phyloP scores from a whole-genome alignment of 2,329 filamentous ascomycete species.

The Furcasterigmium furcatum region DNA sequence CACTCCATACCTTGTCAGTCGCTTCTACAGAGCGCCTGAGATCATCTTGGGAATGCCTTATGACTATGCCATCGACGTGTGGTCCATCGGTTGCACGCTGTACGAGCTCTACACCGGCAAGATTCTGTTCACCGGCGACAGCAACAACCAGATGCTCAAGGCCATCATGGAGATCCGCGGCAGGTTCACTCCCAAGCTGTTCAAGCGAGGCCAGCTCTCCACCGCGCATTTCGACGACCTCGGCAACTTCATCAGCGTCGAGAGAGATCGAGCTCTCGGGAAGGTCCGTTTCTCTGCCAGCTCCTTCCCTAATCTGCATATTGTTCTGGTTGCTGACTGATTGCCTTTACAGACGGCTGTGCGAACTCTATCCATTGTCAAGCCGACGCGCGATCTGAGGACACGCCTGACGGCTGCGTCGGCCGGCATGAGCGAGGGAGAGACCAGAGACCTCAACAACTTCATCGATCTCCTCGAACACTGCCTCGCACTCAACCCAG shows the following conservation, averaged over 20 bases:
- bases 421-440: conserved; percentile 68
- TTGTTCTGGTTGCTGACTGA: conserved; percentile 13
- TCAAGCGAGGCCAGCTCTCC: conserved; percentile 76
- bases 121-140: conserved; percentile 90
- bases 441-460: conserved; percentile 73
- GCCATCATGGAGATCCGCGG: conserved; percentile 95
- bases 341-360: conserved; percentile 55
- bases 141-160: conserved; percentile 98
- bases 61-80: conserved; percentile 92
- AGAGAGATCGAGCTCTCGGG: conserved; percentile 82
- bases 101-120: conserved; percentile 98
- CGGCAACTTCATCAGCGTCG: conserved; percentile 79
- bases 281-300: conserved; percentile 60
- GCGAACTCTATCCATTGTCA: conserved; percentile 65
- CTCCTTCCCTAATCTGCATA: conserved; percentile 12
- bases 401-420: conserved; percentile 73
- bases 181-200: conserved; percentile 84
- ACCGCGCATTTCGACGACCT: conserved; percentile 80
- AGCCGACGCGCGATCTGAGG: conserved; percentile 79
- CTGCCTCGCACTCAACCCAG: conserved; percentile 85
- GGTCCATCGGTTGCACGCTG: conserved; percentile 95
- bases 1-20: conserved; percentile 91
- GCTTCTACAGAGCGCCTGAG: conserved; percentile 96
- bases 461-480: conserved; percentile 88
- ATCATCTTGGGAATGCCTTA: conserved; percentile 97